Evolutionary conservation across 169 alveolate genomes (phyloP).

Genomic region (Plasmodium relictum): DNA sequence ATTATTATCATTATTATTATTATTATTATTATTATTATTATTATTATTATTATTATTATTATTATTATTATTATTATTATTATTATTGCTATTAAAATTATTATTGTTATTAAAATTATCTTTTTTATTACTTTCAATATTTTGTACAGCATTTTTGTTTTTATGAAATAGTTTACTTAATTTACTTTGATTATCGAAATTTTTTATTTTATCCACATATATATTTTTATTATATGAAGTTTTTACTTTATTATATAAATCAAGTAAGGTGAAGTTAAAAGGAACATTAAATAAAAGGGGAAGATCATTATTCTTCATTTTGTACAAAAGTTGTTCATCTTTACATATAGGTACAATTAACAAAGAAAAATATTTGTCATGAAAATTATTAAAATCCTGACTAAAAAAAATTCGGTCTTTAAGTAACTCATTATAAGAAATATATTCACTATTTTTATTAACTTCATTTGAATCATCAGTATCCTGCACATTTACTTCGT

Average conservation of each 20-base stretch:
- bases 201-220: too few species aligned
- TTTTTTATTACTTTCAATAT: constrained; percentile 4
- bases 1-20: not conserved
- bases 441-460: not conserved
- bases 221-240: constrained; percentile 5
- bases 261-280: constrained; percentile 21
- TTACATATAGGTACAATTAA: constrained; percentile 37
- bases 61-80: not conserved
- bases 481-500: constrained; percentile 6
- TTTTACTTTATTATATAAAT: constrained; percentile 27
- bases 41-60: not conserved
- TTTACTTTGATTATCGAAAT: not conserved
- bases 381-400: not conserved
- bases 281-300: constrained; percentile 46
- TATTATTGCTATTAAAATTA: not conserved
- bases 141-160: not conserved
- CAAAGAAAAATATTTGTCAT: constrained; percentile 37
- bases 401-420: constrained; percentile 1
- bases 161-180: constrained; percentile 17
- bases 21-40: not conserved
- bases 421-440: constrained; percentile 21
- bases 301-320: constrained; percentile 63
- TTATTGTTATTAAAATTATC: not conserved
- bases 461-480: constrained; percentile 10
- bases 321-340: constrained; percentile 54